Conservation (phyloP, 495 filamentous ascomycete species). For the Copromyces sp. region DNA sequence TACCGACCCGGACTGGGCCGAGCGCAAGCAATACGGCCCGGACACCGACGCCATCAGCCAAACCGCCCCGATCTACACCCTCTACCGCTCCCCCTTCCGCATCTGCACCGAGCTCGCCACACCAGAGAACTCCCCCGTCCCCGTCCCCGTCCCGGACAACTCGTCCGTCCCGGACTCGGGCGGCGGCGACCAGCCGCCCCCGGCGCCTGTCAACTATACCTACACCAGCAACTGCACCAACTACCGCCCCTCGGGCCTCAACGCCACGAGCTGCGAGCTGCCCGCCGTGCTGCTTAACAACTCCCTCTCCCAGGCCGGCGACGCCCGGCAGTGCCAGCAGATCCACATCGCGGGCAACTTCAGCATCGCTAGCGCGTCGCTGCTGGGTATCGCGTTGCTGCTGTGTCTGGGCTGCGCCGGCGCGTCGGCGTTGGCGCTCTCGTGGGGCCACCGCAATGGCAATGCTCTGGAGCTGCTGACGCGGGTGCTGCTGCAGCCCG, state of each 20-base stretch:
- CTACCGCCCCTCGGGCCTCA: background rate
- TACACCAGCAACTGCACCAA: background rate
- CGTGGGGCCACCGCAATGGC: background rate
- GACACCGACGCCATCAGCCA: background rate
- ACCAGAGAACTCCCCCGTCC: background rate
- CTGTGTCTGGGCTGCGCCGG: background rate
- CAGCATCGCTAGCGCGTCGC: background rate
- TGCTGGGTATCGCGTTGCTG: background rate
- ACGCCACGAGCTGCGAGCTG: background rate
- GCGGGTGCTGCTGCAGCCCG: no score
- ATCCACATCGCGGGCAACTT: background rate
- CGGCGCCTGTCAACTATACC: background rate
- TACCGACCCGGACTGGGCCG: background rate
- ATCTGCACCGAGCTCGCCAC: background rate
- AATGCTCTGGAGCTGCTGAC: background rate
- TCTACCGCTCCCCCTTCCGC: background rate
- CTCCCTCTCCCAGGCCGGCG: background rate
- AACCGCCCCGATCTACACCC: background rate
- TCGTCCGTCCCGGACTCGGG: no score
- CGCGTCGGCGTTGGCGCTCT: background rate
- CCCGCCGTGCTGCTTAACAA: background rate
- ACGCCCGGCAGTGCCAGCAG: slow-evolving; percentile 1
- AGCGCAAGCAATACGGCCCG: background rate
- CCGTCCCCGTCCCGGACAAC: no score
- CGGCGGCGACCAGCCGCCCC: background rate